Evolutionary conservation across 352 stramenopile species (phyloP), one percentile per base, ranked within the genome.

Genomic region (Globisporangium orthogonon): DNA sequence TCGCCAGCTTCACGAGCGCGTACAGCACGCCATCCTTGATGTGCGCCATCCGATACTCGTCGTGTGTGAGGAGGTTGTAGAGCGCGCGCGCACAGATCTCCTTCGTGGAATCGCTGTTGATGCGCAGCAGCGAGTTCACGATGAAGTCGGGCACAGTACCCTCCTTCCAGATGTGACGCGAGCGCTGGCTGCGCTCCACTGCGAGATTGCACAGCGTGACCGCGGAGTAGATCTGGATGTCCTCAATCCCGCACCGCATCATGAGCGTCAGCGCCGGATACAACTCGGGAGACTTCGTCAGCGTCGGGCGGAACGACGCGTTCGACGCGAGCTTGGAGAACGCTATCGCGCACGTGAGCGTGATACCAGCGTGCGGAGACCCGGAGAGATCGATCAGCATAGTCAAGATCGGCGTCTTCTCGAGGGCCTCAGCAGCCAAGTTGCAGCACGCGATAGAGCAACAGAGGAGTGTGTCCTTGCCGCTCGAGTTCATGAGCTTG

Each of bases 201-300:
- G 81, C 81, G 28, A 96, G 62, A 55, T 94, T 95, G 65, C 87
- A 96, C 28, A 96, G 66, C 23, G 83, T 80, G 17, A 90, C 83
- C 18, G 85, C 87, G n/a, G 79, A 93, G 71, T 94, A 91, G 59
- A 94, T 91, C 61, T 96, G 87, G 30, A 94, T 93, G 45, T 94
- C 78, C 40, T 93, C 83, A 40, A 91, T 81, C 7, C 83, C 85
- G 48, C 82, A 93, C 10, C 87, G 83, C 87, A 96, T 96, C 85
- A 96, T 94, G 31, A 89, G 65, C 11, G 78, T 91, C 17, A 94
- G 66, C 10, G 83, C 81, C 0, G 81, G 83, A 56, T 89, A 91
- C 51, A 94, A 37, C 45, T 94, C 82, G 9, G 71, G 52, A 43
- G 71, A 87, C 46, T 86, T 87, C 7, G 84, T 79, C 30, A 94